Evolutionary conservation across 139 green algal species (phyloP).

Genomic region (Tetraselmis chui): DNA sequence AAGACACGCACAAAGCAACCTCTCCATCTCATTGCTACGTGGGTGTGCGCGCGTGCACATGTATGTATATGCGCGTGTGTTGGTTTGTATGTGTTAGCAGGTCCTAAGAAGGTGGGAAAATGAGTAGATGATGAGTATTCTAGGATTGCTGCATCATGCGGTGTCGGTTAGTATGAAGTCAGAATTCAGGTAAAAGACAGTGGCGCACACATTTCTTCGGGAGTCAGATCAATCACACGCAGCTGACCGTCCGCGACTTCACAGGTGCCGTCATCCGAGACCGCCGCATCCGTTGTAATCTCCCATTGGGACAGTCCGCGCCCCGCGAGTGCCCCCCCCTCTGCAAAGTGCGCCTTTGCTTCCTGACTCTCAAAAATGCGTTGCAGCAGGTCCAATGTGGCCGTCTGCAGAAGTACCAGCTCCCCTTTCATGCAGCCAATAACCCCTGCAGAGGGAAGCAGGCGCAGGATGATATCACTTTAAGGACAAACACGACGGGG

Average conservation of each 20-base stretch:
- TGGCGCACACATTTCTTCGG: not conserved
- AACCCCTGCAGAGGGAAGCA: not conserved
- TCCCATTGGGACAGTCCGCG: not conserved
- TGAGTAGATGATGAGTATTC: no score
- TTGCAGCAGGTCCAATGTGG: not conserved
- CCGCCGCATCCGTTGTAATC: not conserved
- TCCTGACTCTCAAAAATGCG: not conserved
- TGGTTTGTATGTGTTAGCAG: no score
- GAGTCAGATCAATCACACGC: not conserved
- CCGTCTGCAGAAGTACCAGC: not conserved
- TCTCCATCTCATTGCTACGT: no score
- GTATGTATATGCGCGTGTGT: no score
- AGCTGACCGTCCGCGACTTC: not conserved
- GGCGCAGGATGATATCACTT: no score
- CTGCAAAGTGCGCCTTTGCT: not conserved
- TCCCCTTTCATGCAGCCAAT: not conserved
- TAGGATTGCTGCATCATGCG: no score
- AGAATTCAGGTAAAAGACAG: no score
- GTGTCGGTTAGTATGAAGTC: no score
- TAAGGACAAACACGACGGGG: no score
- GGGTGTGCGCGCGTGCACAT: no score
- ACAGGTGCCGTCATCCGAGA: not conserved
- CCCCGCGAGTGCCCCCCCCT: not conserved
- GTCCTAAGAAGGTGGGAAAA: no score
- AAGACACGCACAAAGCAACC: no score